These are phyloP conservation scores for Erodium chrysanthum DNA, from an alignment of 441 rosid genomes.

Conservation along the genomic window DNA sequence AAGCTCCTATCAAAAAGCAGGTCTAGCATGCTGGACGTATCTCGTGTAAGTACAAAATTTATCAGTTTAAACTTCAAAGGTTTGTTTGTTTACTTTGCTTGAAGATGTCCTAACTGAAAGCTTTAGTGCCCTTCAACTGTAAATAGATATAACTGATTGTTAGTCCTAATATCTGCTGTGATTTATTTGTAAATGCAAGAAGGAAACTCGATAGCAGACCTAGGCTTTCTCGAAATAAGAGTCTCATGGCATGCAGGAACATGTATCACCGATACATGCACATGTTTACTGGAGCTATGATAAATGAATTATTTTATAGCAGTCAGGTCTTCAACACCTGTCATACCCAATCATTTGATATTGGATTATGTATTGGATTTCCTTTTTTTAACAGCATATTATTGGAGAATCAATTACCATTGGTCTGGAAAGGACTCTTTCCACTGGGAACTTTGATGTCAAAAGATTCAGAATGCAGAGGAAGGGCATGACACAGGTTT, in stretches of 20 bases:
- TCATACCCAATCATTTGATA: not conserved
- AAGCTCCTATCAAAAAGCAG: conserved; percentile 29
- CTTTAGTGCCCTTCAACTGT: not conserved
- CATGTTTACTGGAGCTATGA: no score
- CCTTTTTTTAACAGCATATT: conserved; percentile 28
- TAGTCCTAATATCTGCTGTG: not conserved
- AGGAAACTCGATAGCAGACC: not conserved
- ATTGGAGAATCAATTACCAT: conserved; percentile 35
- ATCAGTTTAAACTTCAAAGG: not conserved
- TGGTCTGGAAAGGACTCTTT: conserved; percentile 85
- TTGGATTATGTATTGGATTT: not conserved
- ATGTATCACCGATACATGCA: no score
- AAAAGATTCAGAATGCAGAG: conserved; percentile 91
- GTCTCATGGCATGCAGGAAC: not conserved
- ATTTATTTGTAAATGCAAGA: not conserved
- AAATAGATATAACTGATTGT: not conserved
- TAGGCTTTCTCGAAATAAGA: not conserved
- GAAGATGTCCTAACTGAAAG: not conserved
- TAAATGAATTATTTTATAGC: no score
- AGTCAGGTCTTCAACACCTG: not conserved
- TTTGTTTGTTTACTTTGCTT: not conserved
- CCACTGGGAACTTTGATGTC: conserved; percentile 88
- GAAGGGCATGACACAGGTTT: conserved; percentile 95
- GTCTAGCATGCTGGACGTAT: conserved; percentile 50
- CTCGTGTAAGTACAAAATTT: conserved; percentile 34